phyloP scores from a whole-genome alignment of 2,329 filamentous ascomycete species.

The Penicillium sclerotiorum region DNA sequence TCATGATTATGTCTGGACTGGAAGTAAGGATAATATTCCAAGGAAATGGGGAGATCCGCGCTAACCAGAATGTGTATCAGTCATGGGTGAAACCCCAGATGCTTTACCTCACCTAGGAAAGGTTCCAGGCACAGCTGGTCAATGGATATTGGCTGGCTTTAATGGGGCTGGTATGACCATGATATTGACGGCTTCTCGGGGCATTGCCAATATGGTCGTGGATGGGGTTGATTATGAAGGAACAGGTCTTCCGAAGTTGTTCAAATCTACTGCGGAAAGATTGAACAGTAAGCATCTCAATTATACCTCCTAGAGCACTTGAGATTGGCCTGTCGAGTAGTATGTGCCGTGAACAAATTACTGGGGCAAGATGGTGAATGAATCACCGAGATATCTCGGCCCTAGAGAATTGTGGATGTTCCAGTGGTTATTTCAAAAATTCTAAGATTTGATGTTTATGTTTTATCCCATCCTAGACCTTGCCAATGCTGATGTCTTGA shows the following conservation, averaged over 20 bases:
- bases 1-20: slow-evolving; percentile 36
- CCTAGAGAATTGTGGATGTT: no score
- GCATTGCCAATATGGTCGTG: slow-evolving; percentile 57
- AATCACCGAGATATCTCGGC: no score
- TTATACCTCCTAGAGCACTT: no score
- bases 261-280: slow-evolving; percentile 29
- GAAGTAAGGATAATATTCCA: slow-evolving; percentile 17
- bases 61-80: slow-evolving; percentile 18
- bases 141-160: slow-evolving; percentile 64
- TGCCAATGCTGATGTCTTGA: neutral
- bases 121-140: slow-evolving; percentile 45
- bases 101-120: slow-evolving; percentile 56
- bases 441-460: no score
- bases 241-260: slow-evolving; percentile 34
- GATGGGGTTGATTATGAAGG: slow-evolving; percentile 26
- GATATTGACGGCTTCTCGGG: slow-evolving; percentile 62
- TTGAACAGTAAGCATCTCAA: neutral
- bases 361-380: no score
- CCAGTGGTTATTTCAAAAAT: no score
- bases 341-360: no score
- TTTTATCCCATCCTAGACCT: no score
- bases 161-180: slow-evolving; percentile 70
- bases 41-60: neutral
- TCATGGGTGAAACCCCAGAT: slow-evolving; percentile 57
- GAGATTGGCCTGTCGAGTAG: no score